A percentile compares a stretch with the other conserved stretches of the same genome.
Evolutionary conservation across 2,329 filamentous ascomycete genomes (phyloP).

Genomic region (Chalara sp.): DNA sequence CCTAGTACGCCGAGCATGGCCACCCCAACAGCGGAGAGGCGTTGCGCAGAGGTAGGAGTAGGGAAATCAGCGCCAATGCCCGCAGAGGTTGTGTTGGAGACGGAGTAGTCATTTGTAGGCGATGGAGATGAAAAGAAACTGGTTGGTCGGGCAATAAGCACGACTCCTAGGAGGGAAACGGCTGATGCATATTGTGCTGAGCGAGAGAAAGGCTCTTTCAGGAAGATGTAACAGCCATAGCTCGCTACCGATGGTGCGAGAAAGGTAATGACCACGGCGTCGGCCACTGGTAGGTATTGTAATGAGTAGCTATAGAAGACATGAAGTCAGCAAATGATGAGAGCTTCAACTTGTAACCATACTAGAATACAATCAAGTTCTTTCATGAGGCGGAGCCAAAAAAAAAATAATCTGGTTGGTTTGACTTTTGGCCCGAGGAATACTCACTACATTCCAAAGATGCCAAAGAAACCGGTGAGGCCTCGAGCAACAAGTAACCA

Average conservation of each 20-base stretch:
- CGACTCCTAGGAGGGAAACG: slow-evolving; percentile 70
- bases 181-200: slow-evolving; percentile 71
- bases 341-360: slow-evolving; percentile 13
- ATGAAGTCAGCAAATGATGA: background rate
- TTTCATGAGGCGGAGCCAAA: no score
- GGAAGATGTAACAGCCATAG: slow-evolving; percentile 69
- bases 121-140: slow-evolving; percentile 19
- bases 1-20: slow-evolving; percentile 75
- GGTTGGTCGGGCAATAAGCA: slow-evolving; percentile 68
- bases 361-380: no score
- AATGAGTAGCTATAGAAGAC: slow-evolving; percentile 39
- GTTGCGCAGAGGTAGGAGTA: slow-evolving; percentile 30
- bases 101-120: background rate
- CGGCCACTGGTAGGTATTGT: slow-evolving; percentile 75
- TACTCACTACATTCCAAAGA: slow-evolving; percentile 51
- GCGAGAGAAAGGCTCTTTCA: slow-evolving; percentile 71
- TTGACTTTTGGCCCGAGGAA: no score
- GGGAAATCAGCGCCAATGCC: slow-evolving; percentile 6
- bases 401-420: no score
- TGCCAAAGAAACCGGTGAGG: slow-evolving; percentile 66
- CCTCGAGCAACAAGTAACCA: slow-evolving; percentile 63
- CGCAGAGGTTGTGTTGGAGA: slow-evolving; percentile 3
- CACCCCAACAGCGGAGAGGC: slow-evolving; percentile 60
- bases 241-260: slow-evolving; percentile 72
- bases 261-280: slow-evolving; percentile 87